Base-by-base conservation (phyloP, 106 monocot species). In the Allium fistulosum region DNA sequence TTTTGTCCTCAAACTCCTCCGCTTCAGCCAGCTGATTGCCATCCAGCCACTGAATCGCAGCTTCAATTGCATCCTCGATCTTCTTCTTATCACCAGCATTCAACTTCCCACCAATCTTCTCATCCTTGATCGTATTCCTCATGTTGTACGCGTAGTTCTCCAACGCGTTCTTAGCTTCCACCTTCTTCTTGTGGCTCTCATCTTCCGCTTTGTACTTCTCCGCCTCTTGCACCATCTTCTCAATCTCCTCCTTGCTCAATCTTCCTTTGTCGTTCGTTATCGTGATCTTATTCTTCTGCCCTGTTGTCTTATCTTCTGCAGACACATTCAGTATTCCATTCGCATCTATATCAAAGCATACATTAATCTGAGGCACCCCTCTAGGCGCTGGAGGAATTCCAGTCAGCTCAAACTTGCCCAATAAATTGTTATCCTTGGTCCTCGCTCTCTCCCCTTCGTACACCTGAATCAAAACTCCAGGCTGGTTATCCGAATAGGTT, bases 311-410 rank as follows among this genome's bases (percentile, higher is more conserved):
- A 66, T 78, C 72, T 68, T 78, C 78, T 0, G 78, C 78, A 9
- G 72, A 68, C 46, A 78, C 78, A 22, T 78, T 78, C 46, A 78
- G 51, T 58, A 78, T 78, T 28, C 78, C 78, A 28, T 78, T 78
- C 52, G 78, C 78, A 72, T 78, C 78, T 18, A 74, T 74, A 49
- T 81, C 85, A n/a, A 85, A 81, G 75, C 75, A 78, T 11, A 81
- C 75, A 3, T 53, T 75, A 16, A 85, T 81, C 63, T 85, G 80
- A 12, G 81, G 77, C 5, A 78, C 71, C 0, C 78, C 81, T 27
- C 78, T 37, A 11, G 66, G 77, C 2, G 80, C 80, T n/a, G 80
- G 65, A 53, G 64, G 72, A 52, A 72, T 72, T 7, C 76, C 75
- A 45, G 75, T 72, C 15, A 83, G 72, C 53, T 79, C 79, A 61